Percentiles rank a stretch among this genome's conserved stretches.
Evolutionary conservation across 2,329 filamentous ascomycete species (phyloP).

Genomic region (Teratosphaeria zuluensis): DNA sequence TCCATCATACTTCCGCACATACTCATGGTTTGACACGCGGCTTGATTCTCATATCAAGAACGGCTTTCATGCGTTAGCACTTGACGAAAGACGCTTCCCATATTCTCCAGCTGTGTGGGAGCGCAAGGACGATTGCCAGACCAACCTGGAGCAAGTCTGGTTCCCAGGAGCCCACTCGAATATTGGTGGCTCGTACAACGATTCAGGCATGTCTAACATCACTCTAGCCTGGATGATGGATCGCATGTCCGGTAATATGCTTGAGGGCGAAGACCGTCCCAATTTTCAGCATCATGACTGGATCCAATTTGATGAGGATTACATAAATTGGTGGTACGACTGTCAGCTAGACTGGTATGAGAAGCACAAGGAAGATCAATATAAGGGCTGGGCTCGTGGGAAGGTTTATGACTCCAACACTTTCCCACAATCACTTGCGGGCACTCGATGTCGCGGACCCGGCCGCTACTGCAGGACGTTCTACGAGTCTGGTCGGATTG

Average conservation of each 20-base stretch:
- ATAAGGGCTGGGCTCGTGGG: conserved; percentile 24
- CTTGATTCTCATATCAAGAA: conserved; percentile 36
- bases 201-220: conserved; percentile 27
- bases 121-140: conserved; percentile 15
- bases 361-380: conserved; percentile 8
- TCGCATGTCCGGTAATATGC: conserved; percentile 24
- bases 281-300: conserved; percentile 20
- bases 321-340: conserved; percentile 20
- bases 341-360: conserved; percentile 17
- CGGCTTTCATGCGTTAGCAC: conserved; percentile 46
- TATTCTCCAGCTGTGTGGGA: conserved; percentile 45
- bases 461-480: conserved; percentile 23
- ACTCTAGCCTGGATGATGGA: conserved; percentile 36
- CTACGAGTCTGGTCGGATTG: conserved; percentile 17
- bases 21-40: conserved; percentile 27
- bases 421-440: conserved; percentile 24
- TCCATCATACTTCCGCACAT: conserved; percentile 22
- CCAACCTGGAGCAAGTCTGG: conserved; percentile 41
- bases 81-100: conserved; percentile 43
- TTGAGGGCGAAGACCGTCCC: conserved; percentile 7
- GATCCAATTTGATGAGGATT: conserved; percentile 28
- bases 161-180: conserved; percentile 47
- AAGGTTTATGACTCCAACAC: conserved; percentile 26
- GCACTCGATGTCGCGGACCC: conserved; percentile 18
- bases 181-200: conserved; percentile 38